A percentile compares a stretch with the other conserved stretches of the same genome.
Conservation (phyloP, 2,329 filamentous ascomycete genomes). For the Cladorrhinum sp. region DNA sequence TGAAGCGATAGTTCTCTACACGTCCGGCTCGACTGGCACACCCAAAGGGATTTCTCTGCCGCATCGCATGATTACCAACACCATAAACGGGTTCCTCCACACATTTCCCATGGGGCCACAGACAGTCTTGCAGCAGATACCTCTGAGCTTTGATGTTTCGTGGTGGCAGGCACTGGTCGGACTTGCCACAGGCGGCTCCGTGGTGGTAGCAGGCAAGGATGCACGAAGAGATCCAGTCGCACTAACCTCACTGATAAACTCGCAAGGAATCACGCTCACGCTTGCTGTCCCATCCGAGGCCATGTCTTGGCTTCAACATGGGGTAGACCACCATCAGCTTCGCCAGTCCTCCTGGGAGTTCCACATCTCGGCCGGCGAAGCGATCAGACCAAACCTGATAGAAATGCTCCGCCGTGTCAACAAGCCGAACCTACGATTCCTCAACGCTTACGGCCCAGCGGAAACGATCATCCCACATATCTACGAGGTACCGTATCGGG, state of each 20-base stretch:
- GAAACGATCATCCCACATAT: conserved; percentile 13
- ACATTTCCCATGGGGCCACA: conserved; percentile 7
- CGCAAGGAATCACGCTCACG: conserved; percentile 35
- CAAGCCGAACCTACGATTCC: conserved; percentile 10
- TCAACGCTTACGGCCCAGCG: conserved; percentile 22
- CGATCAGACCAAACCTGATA: conserved; percentile 11
- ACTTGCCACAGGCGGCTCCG: conserved; percentile 30
- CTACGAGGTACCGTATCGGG: neutral
- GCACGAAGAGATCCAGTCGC: conserved; percentile 33
- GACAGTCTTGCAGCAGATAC: conserved; percentile 34
- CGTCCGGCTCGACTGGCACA: conserved; percentile 49
- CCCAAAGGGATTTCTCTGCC: conserved; percentile 47
- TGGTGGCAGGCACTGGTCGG: conserved; percentile 30
- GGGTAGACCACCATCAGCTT: conserved; percentile 8
- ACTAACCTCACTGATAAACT: conserved; percentile 33
- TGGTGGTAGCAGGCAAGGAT: conserved; percentile 29
- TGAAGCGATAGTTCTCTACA: conserved; percentile 43
- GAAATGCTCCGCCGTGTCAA: conserved; percentile 16
- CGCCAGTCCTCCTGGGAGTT: conserved; percentile 28
- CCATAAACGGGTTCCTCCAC: conserved; percentile 21
- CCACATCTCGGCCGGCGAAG: conserved; percentile 36
- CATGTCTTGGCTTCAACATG: conserved; percentile 24
- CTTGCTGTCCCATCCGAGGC: conserved; percentile 40
- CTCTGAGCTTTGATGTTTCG: conserved; percentile 40
- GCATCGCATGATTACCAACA: conserved; percentile 26